Percentiles rank a stretch among this genome's conserved stretches.
These are phyloP conservation scores for Nitzschia sp. DNA, from an alignment of 108 stramenopile species.

Conservation along the genomic window DNA sequence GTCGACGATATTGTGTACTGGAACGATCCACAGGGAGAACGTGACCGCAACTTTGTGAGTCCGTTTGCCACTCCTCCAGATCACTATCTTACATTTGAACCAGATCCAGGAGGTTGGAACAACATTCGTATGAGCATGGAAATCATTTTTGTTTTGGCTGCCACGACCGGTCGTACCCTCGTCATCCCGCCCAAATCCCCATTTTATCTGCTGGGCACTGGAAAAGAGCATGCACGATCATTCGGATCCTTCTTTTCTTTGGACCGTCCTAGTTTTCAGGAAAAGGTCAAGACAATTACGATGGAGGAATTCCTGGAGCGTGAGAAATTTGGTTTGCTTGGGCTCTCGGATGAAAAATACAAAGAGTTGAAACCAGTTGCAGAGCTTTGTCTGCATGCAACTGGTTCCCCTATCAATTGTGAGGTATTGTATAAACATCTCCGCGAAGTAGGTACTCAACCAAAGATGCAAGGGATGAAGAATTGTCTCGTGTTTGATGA, in stretches of 20 bases:
- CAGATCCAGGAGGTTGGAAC: slow-evolving; percentile 74
- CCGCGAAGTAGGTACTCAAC: slow-evolving; percentile 36
- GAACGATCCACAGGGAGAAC: slow-evolving; percentile 72
- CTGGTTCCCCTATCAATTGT: slow-evolving; percentile 28
- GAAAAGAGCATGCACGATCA: slow-evolving; percentile 34
- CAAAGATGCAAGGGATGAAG: slow-evolving; percentile 29
- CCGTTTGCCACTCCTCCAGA: slow-evolving; percentile 43
- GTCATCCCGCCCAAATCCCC: slow-evolving; percentile 85
- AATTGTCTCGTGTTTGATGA: slow-evolving; percentile 71
- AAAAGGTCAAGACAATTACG: slow-evolving; percentile 47
- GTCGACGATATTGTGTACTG: slow-evolving; percentile 76
- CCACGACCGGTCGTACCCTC: slow-evolving; percentile 78
- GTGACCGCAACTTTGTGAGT: slow-evolving; percentile 48
- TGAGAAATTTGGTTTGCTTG: slow-evolving; percentile 32
- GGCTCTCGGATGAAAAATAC: slow-evolving; percentile 26
- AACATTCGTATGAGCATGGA: slow-evolving; percentile 75
- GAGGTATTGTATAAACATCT: slow-evolving; percentile 25
- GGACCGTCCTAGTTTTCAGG: slow-evolving; percentile 32
- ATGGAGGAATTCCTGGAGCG: slow-evolving; percentile 54
- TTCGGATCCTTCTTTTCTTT: slow-evolving; percentile 55
- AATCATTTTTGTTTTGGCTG: slow-evolving; percentile 73
- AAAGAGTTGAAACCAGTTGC: slow-evolving; percentile 27
- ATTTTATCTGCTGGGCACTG: slow-evolving; percentile 66
- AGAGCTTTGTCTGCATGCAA: slow-evolving; percentile 31
- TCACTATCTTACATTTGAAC: slow-evolving; percentile 66